Evolutionary conservation across 2,329 filamentous ascomycete species (phyloP), one percentile per base, ranked within the genome.

Genomic region (Fusarium acutatum): DNA sequence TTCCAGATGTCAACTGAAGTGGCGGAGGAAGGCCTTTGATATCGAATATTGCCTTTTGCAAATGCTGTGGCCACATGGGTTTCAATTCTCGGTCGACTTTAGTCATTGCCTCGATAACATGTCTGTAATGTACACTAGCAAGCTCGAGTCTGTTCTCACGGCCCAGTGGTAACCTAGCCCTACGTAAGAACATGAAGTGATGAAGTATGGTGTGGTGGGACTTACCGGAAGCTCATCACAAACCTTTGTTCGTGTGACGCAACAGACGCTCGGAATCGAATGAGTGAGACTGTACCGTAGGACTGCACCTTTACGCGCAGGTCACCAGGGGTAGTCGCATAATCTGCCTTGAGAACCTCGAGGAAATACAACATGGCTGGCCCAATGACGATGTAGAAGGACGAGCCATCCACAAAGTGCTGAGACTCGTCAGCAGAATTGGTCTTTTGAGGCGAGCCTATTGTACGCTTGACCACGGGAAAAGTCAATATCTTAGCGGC

Each of bases 31-130:
- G 83, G 13, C 87, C 87, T 46, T 84, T 83, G 58, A 90, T 83
- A 56, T 85, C 84, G 72, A 90, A 89, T 8, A 89, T 84, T 44
- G 82, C 81, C 40, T 85, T 84, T 71, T 89, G 88, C 79, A 88
- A 85, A 41, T 87, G 82, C 59, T 88, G 85, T 15, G 88, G 88
- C 88, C 88, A 90, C 65, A 86, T 87, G 0, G 88, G 88, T 75
- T 89, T 89, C 49, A 90, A 79, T 61, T 85, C 87, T 41, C 87
- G 85, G 74, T 90, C 88, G 34, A 85, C 84, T 61, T 85, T 88
- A 63, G 87, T 87, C 37, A 90, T 81, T 5, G 84, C 87, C 58
- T 86, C 85, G 50, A 89, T 86, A 50, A 90, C 87, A 43, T 84
- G 85, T 35, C 87, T 84, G 74, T 88, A 88, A 74, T 87, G 84